These are phyloP conservation scores for Claviceps sp. DNA, from an alignment of 2,329 filamentous ascomycete genomes.

Conservation along the genomic window DNA sequence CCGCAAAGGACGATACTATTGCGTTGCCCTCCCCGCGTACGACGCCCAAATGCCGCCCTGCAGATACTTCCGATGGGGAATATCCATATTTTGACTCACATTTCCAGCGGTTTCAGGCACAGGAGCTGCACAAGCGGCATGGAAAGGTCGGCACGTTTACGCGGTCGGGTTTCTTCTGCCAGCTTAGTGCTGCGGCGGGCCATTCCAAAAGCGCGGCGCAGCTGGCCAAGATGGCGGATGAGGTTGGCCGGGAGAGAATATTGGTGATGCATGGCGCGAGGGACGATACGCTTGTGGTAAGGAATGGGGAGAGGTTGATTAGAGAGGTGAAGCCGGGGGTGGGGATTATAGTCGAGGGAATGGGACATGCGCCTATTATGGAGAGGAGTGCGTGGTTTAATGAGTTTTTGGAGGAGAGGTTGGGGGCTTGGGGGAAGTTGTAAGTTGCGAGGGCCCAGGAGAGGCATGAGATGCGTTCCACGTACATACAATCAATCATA, in stretches of 20 bases:
- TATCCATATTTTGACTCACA: constrained; percentile 56
- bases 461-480: too few relatives aligned
- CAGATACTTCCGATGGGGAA: constrained; percentile 12
- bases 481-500: too few relatives aligned
- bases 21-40: constrained; percentile 32
- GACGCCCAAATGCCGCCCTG: constrained; percentile 26
- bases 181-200: constrained; percentile 66
- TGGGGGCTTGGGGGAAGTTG: constrained; percentile 39
- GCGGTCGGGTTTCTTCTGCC: constrained; percentile 56
- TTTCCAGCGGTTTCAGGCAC: constrained; percentile 69
- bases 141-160: constrained; percentile 45
- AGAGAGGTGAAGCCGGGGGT: constrained; percentile 48
- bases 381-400: constrained; percentile 62
- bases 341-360: constrained; percentile 50
- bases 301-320: constrained; percentile 56
- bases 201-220: constrained; percentile 62
- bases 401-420: constrained; percentile 41
- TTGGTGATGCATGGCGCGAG: constrained; percentile 61
- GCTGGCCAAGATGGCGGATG: constrained; percentile 49
- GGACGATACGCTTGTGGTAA: constrained; percentile 66
- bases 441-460: not conserved
- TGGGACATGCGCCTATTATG: constrained; percentile 62
- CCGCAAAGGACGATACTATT: constrained; percentile 37
- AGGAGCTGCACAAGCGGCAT: constrained; percentile 59
- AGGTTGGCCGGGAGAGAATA: constrained; percentile 60